Percentiles rank a stretch among this genome's conserved stretches.
Conservation (phyloP, 495 filamentous ascomycete species). For the Xylaria intraflava region DNA sequence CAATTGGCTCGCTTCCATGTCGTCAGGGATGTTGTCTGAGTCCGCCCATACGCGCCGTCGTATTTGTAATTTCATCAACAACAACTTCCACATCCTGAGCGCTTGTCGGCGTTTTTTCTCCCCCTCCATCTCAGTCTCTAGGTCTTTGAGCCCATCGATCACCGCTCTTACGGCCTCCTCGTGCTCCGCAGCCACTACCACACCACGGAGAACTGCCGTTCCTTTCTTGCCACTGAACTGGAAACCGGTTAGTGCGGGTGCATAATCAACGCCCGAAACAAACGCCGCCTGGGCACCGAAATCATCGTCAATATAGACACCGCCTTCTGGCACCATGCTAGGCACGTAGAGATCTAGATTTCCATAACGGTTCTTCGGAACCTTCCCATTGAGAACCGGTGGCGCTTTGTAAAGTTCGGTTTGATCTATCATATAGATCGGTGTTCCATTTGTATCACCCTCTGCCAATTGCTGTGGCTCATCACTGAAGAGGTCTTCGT, state of each 20-base stretch:
- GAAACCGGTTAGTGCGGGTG: constrained; percentile 85
- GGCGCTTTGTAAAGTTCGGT: constrained; percentile 70
- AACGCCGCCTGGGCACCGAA: constrained; percentile 66
- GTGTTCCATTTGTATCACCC: constrained; percentile 40
- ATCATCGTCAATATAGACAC: constrained; percentile 55
- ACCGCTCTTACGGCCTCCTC: constrained; percentile 65
- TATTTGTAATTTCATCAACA: constrained; percentile 70
- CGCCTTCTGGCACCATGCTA: constrained; percentile 84
- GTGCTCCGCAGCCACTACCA: constrained; percentile 65
- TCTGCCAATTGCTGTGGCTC: constrained; percentile 32
- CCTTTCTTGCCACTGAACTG: constrained; percentile 74
- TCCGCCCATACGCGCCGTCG: constrained; percentile 62
- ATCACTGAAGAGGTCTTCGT: constrained; percentile 26
- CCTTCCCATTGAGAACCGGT: constrained; percentile 62
- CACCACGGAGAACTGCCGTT: constrained; percentile 69
- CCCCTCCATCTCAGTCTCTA: constrained; percentile 50
- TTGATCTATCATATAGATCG: constrained; percentile 68
- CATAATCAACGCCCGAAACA: constrained; percentile 76
- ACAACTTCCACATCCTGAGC: constrained; percentile 67
- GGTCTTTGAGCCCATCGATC: constrained; percentile 55
- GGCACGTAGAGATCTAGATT: constrained; percentile 91
- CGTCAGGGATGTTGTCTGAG: constrained; percentile 10
- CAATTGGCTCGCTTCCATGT: no score
- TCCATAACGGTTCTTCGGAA: constrained; percentile 81
- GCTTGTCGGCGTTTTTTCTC: constrained; percentile 50